phyloP scores from a whole-genome alignment of 306 rosid genomes.

The Dryas drummondii region DNA sequence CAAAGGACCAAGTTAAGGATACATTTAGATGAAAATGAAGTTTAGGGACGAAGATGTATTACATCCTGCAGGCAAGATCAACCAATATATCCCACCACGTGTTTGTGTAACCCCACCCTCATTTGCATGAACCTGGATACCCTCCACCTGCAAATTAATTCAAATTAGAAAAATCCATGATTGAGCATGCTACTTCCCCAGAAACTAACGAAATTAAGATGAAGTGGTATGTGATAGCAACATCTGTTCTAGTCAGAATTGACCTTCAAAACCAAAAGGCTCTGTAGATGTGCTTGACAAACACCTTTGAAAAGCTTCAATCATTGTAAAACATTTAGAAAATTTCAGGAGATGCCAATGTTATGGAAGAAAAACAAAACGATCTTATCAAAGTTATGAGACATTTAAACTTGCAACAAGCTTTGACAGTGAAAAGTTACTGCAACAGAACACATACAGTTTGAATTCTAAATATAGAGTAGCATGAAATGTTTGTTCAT shows the following conservation, averaged over 20 bases:
- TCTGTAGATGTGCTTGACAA: neutral
- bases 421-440: neutral
- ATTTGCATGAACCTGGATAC: slow-evolving; percentile 83
- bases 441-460: neutral
- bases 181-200: slow-evolving; percentile 11
- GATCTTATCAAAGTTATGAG: neutral
- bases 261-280: slow-evolving; percentile 15
- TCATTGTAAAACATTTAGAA: neutral
- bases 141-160: slow-evolving; percentile 69
- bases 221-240: slow-evolving; percentile 20
- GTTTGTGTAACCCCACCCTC: slow-evolving; percentile 91
- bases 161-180: slow-evolving; percentile 16
- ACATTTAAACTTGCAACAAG: neutral
- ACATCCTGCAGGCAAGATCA: slow-evolving; percentile 99
- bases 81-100: slow-evolving; percentile 91
- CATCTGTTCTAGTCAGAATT: neutral
- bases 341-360: neutral
- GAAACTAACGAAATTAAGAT: slow-evolving; percentile 14
- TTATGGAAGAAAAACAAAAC: too few relatives aligned
- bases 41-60: slow-evolving; percentile 37
- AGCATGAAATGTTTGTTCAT: neutral
- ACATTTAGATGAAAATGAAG: neutral
- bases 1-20: neutral
- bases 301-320: slow-evolving; percentile 16
- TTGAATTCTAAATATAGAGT: neutral